Evolutionary conservation across 2,329 filamentous ascomycete species (phyloP).

Genomic region (Tolypocladium pustulatum): DNA sequence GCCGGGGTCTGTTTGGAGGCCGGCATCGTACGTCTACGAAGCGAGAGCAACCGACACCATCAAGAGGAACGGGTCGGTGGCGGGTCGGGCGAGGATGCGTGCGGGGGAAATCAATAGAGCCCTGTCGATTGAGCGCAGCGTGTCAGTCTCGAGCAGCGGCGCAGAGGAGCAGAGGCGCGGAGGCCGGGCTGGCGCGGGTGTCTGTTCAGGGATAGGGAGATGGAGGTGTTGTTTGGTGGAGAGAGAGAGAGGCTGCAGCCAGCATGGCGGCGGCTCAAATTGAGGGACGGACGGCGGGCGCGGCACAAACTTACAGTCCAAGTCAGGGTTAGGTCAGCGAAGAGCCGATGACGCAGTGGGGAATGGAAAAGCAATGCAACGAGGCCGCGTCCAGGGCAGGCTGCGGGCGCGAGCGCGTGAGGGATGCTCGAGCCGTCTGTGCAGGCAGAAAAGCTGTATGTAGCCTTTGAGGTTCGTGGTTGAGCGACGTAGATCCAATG

Average conservation of each 20-base stretch:
- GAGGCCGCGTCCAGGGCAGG: neutral
- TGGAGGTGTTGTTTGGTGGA: conserved; percentile 7
- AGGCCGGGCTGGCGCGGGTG: neutral
- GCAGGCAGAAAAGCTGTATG: neutral
- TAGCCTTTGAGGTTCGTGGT: conserved; percentile 1
- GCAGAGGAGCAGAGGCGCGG: neutral
- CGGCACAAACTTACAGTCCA: conserved; percentile 10
- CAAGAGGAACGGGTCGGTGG: conserved; percentile 16
- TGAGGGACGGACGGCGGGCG: conserved; percentile 24
- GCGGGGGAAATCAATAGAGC: neutral
- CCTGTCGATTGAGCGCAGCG: neutral
- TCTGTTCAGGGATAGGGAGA: neutral
- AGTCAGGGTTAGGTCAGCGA: conserved; percentile 28
- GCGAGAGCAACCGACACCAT: conserved; percentile 26
- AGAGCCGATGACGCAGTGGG: conserved; percentile 28
- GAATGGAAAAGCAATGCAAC: neutral
- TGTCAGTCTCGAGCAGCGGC: neutral
- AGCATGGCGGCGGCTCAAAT: conserved; percentile 18
- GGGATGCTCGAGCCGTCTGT: neutral
- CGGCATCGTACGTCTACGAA: conserved; percentile 34
- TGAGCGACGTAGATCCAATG: conserved; percentile 6
- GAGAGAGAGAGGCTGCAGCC: neutral
- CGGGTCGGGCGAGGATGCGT: neutral
- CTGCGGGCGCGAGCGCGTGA: neutral
- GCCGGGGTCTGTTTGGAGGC: conserved; percentile 41